Conservation (phyloP, 2,329 filamentous ascomycete genomes). For the Claviceps purpurea region DNA sequence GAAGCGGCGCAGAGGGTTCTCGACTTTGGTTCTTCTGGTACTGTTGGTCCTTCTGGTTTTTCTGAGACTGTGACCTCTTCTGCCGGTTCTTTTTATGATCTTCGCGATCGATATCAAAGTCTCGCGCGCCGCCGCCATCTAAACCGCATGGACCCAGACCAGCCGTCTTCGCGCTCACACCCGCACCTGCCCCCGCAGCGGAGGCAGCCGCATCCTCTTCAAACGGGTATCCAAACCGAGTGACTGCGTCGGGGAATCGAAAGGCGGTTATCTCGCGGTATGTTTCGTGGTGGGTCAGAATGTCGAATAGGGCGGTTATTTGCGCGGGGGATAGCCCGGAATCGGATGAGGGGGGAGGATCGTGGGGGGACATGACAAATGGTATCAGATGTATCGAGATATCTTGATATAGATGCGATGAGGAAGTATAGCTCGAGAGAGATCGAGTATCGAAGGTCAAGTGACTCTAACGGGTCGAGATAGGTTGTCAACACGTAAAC, state of each 20-base stretch:
- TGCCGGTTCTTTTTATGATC: too few species aligned
- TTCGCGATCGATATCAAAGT: too few species aligned
- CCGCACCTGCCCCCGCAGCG: constrained; percentile 1
- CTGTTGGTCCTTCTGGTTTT: not conserved
- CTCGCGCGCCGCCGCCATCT: too few species aligned
- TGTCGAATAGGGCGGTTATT: constrained; percentile 41
- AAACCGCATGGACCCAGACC: too few species aligned
- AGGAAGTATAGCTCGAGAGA: too few species aligned
- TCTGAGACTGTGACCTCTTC: too few species aligned
- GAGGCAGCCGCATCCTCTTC: constrained; percentile 6
- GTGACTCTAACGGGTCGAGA: too few species aligned
- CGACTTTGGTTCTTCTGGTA: not conserved
- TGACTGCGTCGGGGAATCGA: constrained; percentile 50
- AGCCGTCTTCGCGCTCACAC: constrained; percentile 7
- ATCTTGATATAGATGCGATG: too few species aligned
- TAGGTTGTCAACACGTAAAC: too few species aligned
- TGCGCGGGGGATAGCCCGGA: constrained; percentile 19
- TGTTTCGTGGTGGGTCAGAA: constrained; percentile 45
- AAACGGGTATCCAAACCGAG: constrained; percentile 60
- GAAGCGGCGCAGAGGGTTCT: constrained; percentile 38
- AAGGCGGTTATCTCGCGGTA: constrained; percentile 61
- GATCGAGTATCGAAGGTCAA: too few species aligned
- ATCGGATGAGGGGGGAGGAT: not conserved
- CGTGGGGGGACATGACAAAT: not conserved
- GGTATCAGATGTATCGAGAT: not conserved